These are phyloP conservation scores for Sequoia sempervirens DNA, from an alignment of 75 land plant species.

Conservation along the genomic window DNA sequence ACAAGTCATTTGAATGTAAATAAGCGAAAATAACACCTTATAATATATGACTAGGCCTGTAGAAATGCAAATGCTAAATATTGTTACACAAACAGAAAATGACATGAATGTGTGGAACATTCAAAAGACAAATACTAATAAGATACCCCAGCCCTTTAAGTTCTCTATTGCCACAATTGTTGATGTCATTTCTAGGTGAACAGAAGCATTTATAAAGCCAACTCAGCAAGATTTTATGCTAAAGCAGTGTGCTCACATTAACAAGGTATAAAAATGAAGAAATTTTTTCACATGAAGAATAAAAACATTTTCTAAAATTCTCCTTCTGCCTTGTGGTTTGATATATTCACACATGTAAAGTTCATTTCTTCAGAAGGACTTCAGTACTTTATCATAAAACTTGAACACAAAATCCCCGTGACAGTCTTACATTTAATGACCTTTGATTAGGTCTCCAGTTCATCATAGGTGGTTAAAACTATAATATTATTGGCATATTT, in stretches of 20 bases:
- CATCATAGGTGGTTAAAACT: too few species aligned
- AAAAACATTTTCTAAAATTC: background rate
- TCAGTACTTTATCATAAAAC: background rate
- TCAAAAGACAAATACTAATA: background rate
- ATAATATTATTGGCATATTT: too few species aligned
- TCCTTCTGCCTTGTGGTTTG: background rate
- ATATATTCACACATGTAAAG: background rate
- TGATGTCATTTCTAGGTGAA: background rate
- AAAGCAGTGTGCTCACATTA: background rate
- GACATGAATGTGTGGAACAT: background rate
- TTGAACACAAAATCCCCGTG: background rate
- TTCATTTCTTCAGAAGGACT: background rate
- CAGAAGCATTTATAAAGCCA: background rate
- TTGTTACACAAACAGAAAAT: background rate
- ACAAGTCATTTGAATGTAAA: too few species aligned
- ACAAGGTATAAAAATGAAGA: too few species aligned
- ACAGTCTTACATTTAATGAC: background rate
- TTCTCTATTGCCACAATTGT: background rate
- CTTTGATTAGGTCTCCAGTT: too few species aligned
- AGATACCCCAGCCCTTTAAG: background rate
- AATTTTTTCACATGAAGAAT: too few species aligned
- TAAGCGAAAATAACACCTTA: background rate
- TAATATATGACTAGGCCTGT: background rate
- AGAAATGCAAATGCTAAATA: background rate
- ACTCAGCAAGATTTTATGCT: background rate